Base-by-base conservation (phyloP, 2,329 filamentous ascomycete genomes). In the Penicillium sp. region DNA sequence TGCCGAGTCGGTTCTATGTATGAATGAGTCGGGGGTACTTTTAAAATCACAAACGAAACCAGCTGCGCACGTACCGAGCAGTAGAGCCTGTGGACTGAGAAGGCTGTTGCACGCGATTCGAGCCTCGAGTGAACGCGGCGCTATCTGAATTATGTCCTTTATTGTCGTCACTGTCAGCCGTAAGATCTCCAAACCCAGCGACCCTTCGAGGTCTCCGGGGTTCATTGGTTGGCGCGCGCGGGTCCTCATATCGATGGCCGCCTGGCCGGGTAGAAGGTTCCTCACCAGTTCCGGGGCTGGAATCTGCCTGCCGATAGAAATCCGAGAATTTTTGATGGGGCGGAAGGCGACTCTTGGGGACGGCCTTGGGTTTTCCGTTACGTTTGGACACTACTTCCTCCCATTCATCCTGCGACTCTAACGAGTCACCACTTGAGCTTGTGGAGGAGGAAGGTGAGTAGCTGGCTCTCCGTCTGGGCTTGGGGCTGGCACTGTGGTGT, bases 401-500 rank as follows among this genome's bases (percentile, higher is more conserved):
- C 3, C 68, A 70, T 6, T 69, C 66, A 9, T 72, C 73, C 4
- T 73, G 73, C 4, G 65, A 63, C 46, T 74, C 37, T 8, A n/a
- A 11, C 9, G 18, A 22, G 8, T 40, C 37, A 18, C 33, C 75
- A 57, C 75, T 77, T 4, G 75, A 73, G 23, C 71, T 75, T n/a
- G 73, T 72, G 60, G 66, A 37, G 66, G 67, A 41, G 63, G 66
- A 35, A 67, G 67, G 44, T 27, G 61, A 54, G 42, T 71, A 73
- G 22, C 61, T 60, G n/a, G 57, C 64, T 40, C 68, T 66, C n/a
- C 68, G 46, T 70, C 69, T 9, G 60, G 66, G 43, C 27, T 75
- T 73, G 3, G 77, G 78, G 54, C 78, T 79, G 25, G 72, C 75
- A 51, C 76, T 79, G 33, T 73, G 75, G 64, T 76, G 73, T 50